Conservation (phyloP, 179 eudicot species). For the Amaranthus tricolor region DNA sequence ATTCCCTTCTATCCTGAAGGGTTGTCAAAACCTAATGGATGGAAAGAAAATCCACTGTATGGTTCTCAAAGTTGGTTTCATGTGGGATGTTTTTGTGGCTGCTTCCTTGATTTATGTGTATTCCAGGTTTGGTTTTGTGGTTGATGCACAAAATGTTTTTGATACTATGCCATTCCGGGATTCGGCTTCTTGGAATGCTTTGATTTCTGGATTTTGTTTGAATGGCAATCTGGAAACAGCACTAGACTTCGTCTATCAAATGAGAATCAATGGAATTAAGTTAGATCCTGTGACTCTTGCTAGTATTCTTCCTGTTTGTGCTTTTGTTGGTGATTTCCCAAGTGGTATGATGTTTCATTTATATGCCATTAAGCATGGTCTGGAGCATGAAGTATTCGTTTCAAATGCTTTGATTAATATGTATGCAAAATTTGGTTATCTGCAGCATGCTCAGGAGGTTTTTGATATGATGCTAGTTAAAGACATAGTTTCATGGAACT, state of each 20-base stretch:
- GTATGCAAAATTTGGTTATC: slow-evolving; percentile 43
- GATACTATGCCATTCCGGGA: slow-evolving; percentile 45
- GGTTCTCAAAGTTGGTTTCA: slow-evolving; percentile 40
- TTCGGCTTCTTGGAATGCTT: slow-evolving; percentile 52
- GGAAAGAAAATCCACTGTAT: slow-evolving; percentile 40
- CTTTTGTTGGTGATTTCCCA: slow-evolving; percentile 30
- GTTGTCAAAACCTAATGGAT: slow-evolving; percentile 36
- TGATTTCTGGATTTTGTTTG: slow-evolving; percentile 48
- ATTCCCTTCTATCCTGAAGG: slow-evolving; percentile 52
- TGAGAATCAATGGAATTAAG: slow-evolving; percentile 35
- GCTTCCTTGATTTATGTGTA: slow-evolving; percentile 54
- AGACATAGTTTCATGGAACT: slow-evolving; percentile 52
- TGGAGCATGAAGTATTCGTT: slow-evolving; percentile 45
- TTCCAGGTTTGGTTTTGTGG: slow-evolving; percentile 32
- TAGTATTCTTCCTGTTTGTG: slow-evolving; percentile 51
- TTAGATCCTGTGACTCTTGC: slow-evolving; percentile 51
- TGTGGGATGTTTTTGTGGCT: slow-evolving; percentile 54
- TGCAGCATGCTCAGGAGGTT: slow-evolving; percentile 34
- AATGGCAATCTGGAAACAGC: slow-evolving; percentile 40
- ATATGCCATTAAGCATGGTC: slow-evolving; percentile 47
- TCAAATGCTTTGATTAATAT: slow-evolving; percentile 54
- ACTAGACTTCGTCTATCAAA: slow-evolving; percentile 30
- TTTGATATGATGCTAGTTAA: slow-evolving; percentile 37
- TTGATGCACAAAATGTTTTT: slow-evolving; percentile 38
- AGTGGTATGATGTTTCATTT: slow-evolving; percentile 42